Evolutionary conservation across 1,139 yeast species (phyloP), one percentile per base, ranked within the genome.

Genomic region (Hyphopichia fennica): DNA sequence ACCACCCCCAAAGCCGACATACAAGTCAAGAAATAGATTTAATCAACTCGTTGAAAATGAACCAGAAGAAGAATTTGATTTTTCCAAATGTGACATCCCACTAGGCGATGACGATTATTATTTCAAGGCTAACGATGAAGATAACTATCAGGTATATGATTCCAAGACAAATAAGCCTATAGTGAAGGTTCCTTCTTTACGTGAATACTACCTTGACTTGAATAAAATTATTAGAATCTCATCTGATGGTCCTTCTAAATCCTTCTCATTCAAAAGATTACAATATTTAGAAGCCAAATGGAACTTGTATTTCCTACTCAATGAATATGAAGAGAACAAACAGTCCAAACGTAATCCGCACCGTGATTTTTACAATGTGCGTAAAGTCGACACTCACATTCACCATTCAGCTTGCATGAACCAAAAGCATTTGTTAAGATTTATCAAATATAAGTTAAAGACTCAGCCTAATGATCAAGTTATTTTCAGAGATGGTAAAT

Each of bases 331-430:
- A 58, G 99, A 95, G 62, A 86, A 84, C 15, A 83, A 93, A 19
- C 95, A 87, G 50, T 84, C 96, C 15, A 49, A 87, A 46, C 58
- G 63, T 30, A 73, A 88, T 49, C 97, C 97, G 3, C 99, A 93
- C 63, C 82, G 99, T 62, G 99, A 95, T 65, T 95, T 95, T 58
- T 95, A 95, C 69, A 95, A 95, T 58, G 99, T 95, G 39, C 82
- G 99, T 72, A 95, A 95, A 62, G 99, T 95, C 35, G 99, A 95
- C 59, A 95, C 99, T 13, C 99, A 95, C 73, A 96, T 95, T 57
- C 99, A 95, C 63, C 99, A 95, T 63, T 87, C 96, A 13, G 99
- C 99, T 8, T 91, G 97, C 63, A 93, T 93, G 99, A 95, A 95
- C 59, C 99, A 95, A 64, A 95, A 95, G 65, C 99, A 95, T 67